Evolutionary conservation across 2,329 filamentous ascomycete species (phyloP), one percentile per base, ranked within the genome.

Genomic region (Curvularia hawaiiensis): DNA sequence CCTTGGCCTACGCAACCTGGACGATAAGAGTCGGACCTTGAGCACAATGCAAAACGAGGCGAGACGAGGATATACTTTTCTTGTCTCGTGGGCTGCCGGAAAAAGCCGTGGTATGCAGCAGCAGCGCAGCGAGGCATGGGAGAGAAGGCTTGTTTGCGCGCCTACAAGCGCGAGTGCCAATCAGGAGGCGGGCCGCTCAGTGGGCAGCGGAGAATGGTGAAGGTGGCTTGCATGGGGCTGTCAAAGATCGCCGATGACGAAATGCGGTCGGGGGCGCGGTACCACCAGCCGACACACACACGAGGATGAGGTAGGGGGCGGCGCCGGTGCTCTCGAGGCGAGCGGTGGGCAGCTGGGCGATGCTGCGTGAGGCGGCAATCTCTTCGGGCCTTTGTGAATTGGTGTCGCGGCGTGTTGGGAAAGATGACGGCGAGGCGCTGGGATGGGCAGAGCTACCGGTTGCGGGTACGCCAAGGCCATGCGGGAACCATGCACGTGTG

Each of bases 161-260:
- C n/a, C 38, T 44, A 38, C 33, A 43, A 38, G 50, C 28, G 54
- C 44, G 9, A 45, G 30, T 35, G 28, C 60, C 58, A 64, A 64
- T 63, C 12, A 41, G 22, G 14, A n/a, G 28, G 28, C 16, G 50
- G 14, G 20, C 8, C n/a, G 33, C 14, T 22, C 18, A 11, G 31
- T 16, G n/a, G 31, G 28, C 22, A 9, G 26, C 26, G 26, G 45
- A 33, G 33, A 6, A 35, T 16, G 33, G 33, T 16, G 33, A 35
- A 35, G 30, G 50, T 48, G n/a, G 41, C 41, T 35, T 56, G 49
- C 43, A 53, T 56, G 49, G 41, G 54, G 49, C 54, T 53, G 52
- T 50, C 49, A 22, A 24, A 39, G 54, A 57, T 57, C 50, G 54
- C 39, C 54, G 38, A 54, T 57, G 38, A 38, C 41, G 22, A 38